Conservation (phyloP, 2,329 filamentous ascomycete genomes). For the Sporothrix sp. region DNA sequence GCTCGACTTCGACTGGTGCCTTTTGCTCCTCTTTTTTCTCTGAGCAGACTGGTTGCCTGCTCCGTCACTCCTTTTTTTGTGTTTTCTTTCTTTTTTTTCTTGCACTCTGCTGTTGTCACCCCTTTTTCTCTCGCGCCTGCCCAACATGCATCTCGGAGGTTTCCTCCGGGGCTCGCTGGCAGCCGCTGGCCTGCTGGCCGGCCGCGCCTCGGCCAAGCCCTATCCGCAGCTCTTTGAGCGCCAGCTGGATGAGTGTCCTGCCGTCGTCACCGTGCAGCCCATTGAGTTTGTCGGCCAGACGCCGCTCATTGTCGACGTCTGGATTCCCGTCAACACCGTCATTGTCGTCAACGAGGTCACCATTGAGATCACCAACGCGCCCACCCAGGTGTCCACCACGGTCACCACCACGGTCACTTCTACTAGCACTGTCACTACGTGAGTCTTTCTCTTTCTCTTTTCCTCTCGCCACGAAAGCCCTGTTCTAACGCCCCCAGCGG, state of each 20-base stretch:
- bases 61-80: neutral
- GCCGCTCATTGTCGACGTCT: slow-evolving; percentile 11
- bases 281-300: slow-evolving; percentile 13
- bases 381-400: slow-evolving; percentile 12
- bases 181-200: slow-evolving; percentile 5
- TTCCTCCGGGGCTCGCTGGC: neutral
- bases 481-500: neutral
- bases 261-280: slow-evolving; percentile 15
- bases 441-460: too few relatives aligned
- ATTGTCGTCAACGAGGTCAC: slow-evolving; percentile 13
- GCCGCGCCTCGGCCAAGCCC: slow-evolving; percentile 3
- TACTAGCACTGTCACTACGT: slow-evolving; percentile 14
- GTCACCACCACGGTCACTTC: slow-evolving; percentile 13
- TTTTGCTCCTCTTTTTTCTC: neutral
- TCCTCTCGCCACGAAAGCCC: neutral
- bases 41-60: too few relatives aligned
- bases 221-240: neutral
- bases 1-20: neutral
- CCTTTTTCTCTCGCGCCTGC: neutral
- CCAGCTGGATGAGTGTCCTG: slow-evolving; percentile 10
- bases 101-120: neutral
- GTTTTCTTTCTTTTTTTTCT: neutral
- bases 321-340: slow-evolving; percentile 13
- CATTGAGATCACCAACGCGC: slow-evolving; percentile 14
- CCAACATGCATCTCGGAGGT: slow-evolving; percentile 8